Evolutionary conservation across 495 filamentous ascomycete genomes (phyloP).

Genomic region (Lasiosphaeria hispida): DNA sequence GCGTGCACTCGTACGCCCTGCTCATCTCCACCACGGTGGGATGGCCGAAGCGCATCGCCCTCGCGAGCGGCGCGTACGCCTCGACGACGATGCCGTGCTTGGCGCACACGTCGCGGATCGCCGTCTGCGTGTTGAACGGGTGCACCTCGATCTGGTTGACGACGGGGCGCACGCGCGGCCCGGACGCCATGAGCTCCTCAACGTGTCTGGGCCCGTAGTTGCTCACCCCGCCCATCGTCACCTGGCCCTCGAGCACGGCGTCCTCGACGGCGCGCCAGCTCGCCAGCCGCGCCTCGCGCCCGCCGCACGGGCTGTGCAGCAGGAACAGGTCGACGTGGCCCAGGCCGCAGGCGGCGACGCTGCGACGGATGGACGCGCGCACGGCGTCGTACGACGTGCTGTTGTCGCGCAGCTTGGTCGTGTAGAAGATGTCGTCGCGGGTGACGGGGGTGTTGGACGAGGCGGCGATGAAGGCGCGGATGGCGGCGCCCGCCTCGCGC

Average conservation of each 20-base stretch:
- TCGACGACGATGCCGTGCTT: slow-evolving; percentile 57
- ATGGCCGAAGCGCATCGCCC: slow-evolving; percentile 56
- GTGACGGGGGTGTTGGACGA: slow-evolving; percentile 42
- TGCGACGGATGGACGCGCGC: slow-evolving; percentile 53
- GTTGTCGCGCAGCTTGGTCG: slow-evolving; percentile 62
- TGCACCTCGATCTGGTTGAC: slow-evolving; percentile 72
- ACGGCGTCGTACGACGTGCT: slow-evolving; percentile 54
- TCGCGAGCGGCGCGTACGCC: slow-evolving; percentile 63
- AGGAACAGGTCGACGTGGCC: slow-evolving; percentile 73
- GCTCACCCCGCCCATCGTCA: slow-evolving; percentile 61
- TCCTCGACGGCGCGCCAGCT: slow-evolving; percentile 67
- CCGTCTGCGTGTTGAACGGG: slow-evolving; percentile 62
- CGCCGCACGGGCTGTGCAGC: slow-evolving; percentile 65
- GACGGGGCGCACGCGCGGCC: slow-evolving; percentile 49
- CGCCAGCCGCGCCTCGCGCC: slow-evolving; percentile 54
- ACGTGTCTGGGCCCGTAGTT: slow-evolving; percentile 68
- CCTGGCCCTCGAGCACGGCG: slow-evolving; percentile 57
- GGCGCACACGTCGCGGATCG: slow-evolving; percentile 55
- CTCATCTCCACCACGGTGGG: slow-evolving; percentile 48
- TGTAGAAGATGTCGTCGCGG: slow-evolving; percentile 64
- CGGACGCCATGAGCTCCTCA: slow-evolving; percentile 58
- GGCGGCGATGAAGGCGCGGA: slow-evolving; percentile 47
- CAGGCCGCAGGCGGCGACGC: slow-evolving; percentile 52
- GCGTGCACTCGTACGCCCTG: slow-evolving; percentile 56
- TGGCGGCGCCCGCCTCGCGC: slow-evolving; percentile 55